Percentiles rank a stretch among this genome's conserved stretches.
Evolutionary conservation across 2,329 filamentous ascomycete genomes (phyloP).

Genomic region (Epichloe coenophiala): DNA sequence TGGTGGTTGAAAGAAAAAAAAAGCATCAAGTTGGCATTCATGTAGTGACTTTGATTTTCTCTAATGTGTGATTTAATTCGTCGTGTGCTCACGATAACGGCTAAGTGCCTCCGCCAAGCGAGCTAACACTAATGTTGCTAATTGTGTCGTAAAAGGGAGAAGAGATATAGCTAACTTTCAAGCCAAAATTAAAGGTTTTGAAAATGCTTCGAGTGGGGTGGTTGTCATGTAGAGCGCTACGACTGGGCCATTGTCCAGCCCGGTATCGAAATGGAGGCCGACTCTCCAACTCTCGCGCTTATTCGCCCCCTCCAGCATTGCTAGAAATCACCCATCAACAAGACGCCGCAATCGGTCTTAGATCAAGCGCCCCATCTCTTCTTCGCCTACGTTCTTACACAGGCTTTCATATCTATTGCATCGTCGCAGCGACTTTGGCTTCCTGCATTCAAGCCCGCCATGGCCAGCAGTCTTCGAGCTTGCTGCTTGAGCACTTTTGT

Average conservation of each 20-base stretch:
- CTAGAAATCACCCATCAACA: neutral
- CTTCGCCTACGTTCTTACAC: neutral
- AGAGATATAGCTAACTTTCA: too few species aligned
- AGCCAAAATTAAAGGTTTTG: too few species aligned
- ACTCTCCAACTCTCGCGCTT: neutral
- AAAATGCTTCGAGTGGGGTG: neutral
- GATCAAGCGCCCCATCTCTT: neutral
- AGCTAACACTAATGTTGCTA: neutral
- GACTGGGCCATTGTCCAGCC: neutral
- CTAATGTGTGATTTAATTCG: neutral
- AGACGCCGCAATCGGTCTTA: neutral
- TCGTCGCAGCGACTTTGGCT: neutral
- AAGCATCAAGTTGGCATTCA: slow-evolving; percentile 23
- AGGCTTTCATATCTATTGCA: neutral
- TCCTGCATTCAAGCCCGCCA: neutral
- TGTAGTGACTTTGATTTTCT: neutral
- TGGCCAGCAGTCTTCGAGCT: slow-evolving; percentile 2
- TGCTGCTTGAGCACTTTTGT: neutral
- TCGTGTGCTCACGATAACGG: neutral
- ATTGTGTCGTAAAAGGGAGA: neutral
- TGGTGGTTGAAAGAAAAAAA: slow-evolving; percentile 31
- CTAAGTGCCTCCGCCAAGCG: neutral
- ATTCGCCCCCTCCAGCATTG: neutral
- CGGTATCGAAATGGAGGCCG: neutral
- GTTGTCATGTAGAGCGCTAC: neutral